Conservation (phyloP, 805 yeast genomes). For the Yamadazyma scolyti region DNA sequence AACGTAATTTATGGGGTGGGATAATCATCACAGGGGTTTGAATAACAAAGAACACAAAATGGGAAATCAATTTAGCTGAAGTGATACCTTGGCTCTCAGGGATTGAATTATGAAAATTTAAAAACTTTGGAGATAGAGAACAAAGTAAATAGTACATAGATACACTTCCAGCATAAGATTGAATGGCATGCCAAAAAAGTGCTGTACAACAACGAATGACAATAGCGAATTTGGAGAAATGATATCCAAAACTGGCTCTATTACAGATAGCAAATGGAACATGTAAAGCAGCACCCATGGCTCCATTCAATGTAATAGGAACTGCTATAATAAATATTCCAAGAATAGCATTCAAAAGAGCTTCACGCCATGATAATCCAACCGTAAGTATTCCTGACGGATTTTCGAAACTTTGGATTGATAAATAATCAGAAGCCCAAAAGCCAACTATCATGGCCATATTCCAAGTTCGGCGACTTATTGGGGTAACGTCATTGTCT, state of each 20-base stretch:
- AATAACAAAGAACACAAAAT: constrained; percentile 25
- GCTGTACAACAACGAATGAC: constrained; percentile 29
- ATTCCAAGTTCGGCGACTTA: constrained; percentile 10
- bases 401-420: constrained; percentile 9
- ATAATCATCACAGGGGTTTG: constrained; percentile 30
- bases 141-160: constrained; percentile 22
- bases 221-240: constrained; percentile 25
- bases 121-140: constrained; percentile 23
- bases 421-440: constrained; percentile 12
- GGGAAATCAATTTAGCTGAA: constrained; percentile 25
- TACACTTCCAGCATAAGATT: constrained; percentile 21
- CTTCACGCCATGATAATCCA: constrained; percentile 15
- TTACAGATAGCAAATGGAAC: constrained; percentile 31
- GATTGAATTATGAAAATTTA: constrained; percentile 16
- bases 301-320: constrained; percentile 18
- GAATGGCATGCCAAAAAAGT: constrained; percentile 21
- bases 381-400: constrained; percentile 7
- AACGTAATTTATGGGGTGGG: constrained; percentile 29
- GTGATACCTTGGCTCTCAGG: constrained; percentile 20
- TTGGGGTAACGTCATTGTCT: constrained; percentile 11
- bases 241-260: constrained; percentile 28
- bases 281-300: constrained; percentile 29
- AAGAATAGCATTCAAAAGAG: constrained; percentile 17
- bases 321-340: constrained; percentile 22
- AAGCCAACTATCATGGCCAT: constrained; percentile 11